Evolutionary conservation across 495 filamentous ascomycete genomes (phyloP), one percentile per base, ranked within the genome.

Genomic region (Bathelium albidoporum): DNA sequence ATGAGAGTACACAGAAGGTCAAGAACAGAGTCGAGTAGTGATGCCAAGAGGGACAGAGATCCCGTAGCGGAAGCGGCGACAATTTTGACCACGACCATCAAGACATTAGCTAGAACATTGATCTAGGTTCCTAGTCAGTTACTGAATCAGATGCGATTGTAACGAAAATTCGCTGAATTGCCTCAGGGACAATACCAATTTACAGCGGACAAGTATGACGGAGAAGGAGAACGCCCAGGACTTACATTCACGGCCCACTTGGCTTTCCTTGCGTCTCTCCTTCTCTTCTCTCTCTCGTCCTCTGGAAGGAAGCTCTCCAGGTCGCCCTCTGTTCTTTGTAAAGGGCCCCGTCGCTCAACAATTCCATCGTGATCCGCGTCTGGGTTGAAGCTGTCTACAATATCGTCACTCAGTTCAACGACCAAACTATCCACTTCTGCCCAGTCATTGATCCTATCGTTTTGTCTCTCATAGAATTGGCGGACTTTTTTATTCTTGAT

Each of bases 211-310:
- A 14, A 14, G 34, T 39, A 39, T 5, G 34, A 14, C 5, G 14
- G 34, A 39, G 34, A 39, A 28, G 10, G 4, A 39, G 44, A 26
- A 44, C 1, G n/a, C 36, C 28, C 22, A 20, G 31, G 18, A 63
- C 65, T n/a, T 49, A 75, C 72, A 66, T 82, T 80, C 66, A 83
- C 82, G 20, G 81, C 81, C 79, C 75, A 81, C 59, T 74, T 79
- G 1, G 78, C 77, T 44, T 77, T 69, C 36, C 66, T 66, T 14
- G 69, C 72, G 18, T 70, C 76, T 14, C 68, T 73, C 32, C 68
- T 64, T 11, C 81, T 65, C 65, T 74, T 75, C 62, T 79, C 72
- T 29, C 72, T 69, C 65, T 80, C 80, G 9, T 80, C 79, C 22
- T 81, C 71, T 0, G 81, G 80, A 9, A 83, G 69, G 58, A 82